These are phyloP conservation scores for Heimioporus sp. DNA, from an alignment of 768 basidiomycete species.

Conservation along the genomic window DNA sequence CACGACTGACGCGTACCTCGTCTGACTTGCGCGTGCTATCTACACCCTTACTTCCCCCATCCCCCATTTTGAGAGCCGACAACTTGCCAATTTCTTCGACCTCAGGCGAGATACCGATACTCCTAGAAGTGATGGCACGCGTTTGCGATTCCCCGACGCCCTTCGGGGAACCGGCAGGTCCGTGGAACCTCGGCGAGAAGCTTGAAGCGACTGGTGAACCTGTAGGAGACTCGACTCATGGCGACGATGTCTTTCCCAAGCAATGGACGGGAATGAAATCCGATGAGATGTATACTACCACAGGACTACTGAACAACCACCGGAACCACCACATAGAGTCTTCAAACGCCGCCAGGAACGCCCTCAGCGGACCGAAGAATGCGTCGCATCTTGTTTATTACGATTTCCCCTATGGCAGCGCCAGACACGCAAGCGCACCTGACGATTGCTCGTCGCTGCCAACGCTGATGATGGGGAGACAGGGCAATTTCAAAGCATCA, in stretches of 20 bases:
- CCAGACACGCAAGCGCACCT: not conserved
- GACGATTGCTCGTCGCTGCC: not conserved
- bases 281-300: not conserved
- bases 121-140: conserved; percentile 32
- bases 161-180: not conserved
- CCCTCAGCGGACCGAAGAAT: not conserved
- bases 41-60: conserved; percentile 39
- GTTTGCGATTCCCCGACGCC: conserved; percentile 5
- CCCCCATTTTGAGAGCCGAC: conserved; percentile 44
- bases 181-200: conserved; percentile 8
- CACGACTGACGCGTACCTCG: conserved; percentile 37
- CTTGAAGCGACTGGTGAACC: not conserved
- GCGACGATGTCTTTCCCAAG: not conserved
- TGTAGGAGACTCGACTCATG: not conserved
- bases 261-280: conserved; percentile 3
- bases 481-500: not conserved
- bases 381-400: not conserved
- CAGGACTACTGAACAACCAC: not conserved
- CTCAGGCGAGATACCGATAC: conserved; percentile 52
- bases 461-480: not conserved
- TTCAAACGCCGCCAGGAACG: not conserved
- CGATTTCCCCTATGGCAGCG: not conserved
- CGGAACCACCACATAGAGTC: conserved; percentile 1
- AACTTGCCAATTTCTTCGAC: conserved; percentile 36
- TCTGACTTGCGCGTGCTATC: conserved; percentile 40